phyloP scores from a whole-genome alignment of 768 basidiomycete genomes.

The Agaricus sinodeliciosus region DNA sequence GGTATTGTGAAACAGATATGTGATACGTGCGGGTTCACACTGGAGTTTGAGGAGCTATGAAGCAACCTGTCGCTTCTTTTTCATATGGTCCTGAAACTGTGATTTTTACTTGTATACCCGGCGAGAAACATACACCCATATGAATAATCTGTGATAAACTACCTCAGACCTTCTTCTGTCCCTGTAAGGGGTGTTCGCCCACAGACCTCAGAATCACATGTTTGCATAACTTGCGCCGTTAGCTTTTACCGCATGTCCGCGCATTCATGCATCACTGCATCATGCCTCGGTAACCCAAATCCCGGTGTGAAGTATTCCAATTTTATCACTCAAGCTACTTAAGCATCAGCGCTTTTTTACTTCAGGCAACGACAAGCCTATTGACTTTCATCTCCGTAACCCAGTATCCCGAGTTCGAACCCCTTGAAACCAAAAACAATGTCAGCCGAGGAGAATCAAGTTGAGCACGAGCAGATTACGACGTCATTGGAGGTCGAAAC shows the following conservation, averaged over 20 bases:
- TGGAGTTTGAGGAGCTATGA: constrained; percentile 69
- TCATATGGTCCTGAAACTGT: neutral
- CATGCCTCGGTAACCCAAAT: neutral
- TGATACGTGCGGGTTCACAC: constrained; percentile 83
- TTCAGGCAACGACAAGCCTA: neutral
- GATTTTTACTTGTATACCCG: neutral
- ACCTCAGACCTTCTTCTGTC: too few relatives aligned
- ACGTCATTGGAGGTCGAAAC: constrained; percentile 73
- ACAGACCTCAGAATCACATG: too few relatives aligned
- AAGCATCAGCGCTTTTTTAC: neutral
- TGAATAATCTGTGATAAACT: neutral
- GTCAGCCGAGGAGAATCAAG: constrained; percentile 36
- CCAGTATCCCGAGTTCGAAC: neutral
- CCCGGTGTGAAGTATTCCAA: neutral
- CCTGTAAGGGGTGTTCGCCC: too few relatives aligned
- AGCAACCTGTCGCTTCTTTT: constrained; percentile 1
- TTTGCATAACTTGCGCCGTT: too few relatives aligned
- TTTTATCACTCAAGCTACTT: neutral
- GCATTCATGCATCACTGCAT: neutral
- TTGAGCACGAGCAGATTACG: constrained; percentile 63
- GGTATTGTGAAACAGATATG: constrained; percentile 70
- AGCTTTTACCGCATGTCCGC: too few relatives aligned
- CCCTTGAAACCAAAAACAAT: constrained; percentile 1
- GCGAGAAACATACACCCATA: neutral
- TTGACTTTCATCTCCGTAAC: neutral